Percentiles rank a stretch among this genome's conserved stretches.
phyloP scores from a whole-genome alignment of 441 rosid species.

The Monsonia emarginata region DNA sequence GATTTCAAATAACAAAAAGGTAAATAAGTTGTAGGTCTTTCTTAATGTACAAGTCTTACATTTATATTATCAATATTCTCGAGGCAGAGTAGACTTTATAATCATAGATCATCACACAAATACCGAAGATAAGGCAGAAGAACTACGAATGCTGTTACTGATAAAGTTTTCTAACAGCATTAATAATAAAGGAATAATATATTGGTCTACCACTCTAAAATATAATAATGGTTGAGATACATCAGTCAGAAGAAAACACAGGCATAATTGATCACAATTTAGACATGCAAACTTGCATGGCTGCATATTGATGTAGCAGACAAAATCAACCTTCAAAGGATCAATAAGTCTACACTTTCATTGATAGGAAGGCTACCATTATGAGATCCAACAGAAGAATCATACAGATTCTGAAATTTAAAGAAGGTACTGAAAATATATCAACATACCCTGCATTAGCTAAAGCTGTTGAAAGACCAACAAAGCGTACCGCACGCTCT shows the following conservation, averaged over 20 bases:
- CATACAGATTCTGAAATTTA: conserved; percentile 5
- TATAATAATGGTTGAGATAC: background rate
- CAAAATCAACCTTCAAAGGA: background rate
- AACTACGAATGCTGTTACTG: background rate
- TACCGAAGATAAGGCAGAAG: background rate
- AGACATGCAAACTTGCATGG: background rate
- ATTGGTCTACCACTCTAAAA: background rate
- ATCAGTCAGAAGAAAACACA: background rate
- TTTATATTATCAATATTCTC: background rate
- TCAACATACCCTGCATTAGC: conserved; percentile 86
- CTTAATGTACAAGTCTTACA: background rate
- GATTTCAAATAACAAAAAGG: background rate
- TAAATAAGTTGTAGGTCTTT: background rate
- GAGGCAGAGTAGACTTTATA: background rate
- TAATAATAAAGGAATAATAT: background rate
- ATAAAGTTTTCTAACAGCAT: background rate
- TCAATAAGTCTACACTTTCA: background rate
- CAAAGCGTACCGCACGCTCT: conserved; percentile 78
- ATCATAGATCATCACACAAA: background rate
- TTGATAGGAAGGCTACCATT: background rate
- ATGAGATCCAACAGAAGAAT: background rate
- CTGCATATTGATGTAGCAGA: background rate
- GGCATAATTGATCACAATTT: background rate
- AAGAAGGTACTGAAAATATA: background rate
- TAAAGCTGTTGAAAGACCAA: conserved; percentile 97